Conservation (phyloP, 129 eudicot genomes). For the Smallanthus sonchifolius region DNA sequence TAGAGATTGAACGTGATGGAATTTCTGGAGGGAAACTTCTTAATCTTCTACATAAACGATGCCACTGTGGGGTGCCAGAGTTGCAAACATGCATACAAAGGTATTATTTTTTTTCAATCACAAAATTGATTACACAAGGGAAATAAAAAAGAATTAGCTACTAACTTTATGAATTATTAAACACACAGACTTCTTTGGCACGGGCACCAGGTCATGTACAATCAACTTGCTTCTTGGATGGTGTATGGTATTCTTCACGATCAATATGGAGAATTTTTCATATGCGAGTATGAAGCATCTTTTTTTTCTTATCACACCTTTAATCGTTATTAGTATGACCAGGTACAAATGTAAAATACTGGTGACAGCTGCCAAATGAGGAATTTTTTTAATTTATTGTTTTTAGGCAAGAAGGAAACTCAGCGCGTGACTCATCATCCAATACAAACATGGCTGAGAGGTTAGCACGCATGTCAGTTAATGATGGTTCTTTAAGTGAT, state of each 20-base stretch:
- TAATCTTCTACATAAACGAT: slow-evolving; percentile 77
- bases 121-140: background rate
- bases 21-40: slow-evolving; percentile 90
- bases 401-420: slow-evolving; percentile 72
- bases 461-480: slow-evolving; percentile 59
- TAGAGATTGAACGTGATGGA: slow-evolving; percentile 78
- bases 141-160: background rate
- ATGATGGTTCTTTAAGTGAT: slow-evolving; percentile 70
- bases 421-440: slow-evolving; percentile 43
- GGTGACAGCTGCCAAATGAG: slow-evolving; percentile 4
- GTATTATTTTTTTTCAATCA: slow-evolving; percentile 35
- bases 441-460: slow-evolving; percentile 42
- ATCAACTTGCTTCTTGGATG: slow-evolving; percentile 95
- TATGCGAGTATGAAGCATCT: slow-evolving; percentile 28
- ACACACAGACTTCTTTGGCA: slow-evolving; percentile 88
- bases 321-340: background rate
- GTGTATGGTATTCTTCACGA: slow-evolving; percentile 93
- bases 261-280: slow-evolving; percentile 84
- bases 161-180: slow-evolving; percentile 1
- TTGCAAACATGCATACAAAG: slow-evolving; percentile 90
- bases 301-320: background rate
- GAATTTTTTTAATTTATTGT: slow-evolving; percentile 7
- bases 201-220: slow-evolving; percentile 99
- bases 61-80: slow-evolving; percentile 99
- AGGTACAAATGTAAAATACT: background rate